Evolutionary conservation across 2,329 filamentous ascomycete genomes (phyloP), one percentile per base, ranked within the genome.

Genomic region (Ascosphaera pollenicola): DNA sequence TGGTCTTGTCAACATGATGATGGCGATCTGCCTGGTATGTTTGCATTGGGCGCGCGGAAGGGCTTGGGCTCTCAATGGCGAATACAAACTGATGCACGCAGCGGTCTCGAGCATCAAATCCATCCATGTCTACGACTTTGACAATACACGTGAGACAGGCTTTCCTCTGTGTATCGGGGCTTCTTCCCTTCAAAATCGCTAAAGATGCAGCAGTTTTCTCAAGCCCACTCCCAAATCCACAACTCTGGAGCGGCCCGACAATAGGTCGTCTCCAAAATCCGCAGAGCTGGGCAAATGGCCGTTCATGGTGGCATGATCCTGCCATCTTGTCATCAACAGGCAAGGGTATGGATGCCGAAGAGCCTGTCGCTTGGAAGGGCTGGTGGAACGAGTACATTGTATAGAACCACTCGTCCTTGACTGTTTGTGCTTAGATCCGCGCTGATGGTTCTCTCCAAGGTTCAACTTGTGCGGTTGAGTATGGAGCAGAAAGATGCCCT

Each of bases 351-450:
- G 81, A 82, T 39, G 71, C 70, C 41, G 89, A 95, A 58, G 85
- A 95, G 55, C 64, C 69, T 34, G 73, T 75, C 17, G 85, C 71
- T 8, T 98, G 87, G 87, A 64, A 79, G 41, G 84, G 84, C 28
- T 94, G 82, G 79, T 98, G 89, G 89, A 95, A 95, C 52, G 87
- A 95, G 53, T 74, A 78, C 49, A 76, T 98, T 47, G 72, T 68
- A 48, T 42, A 75, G 37, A 39, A 40, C 24, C 36, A 41, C 35
- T 17, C 15, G 15, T 16, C 19, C 39, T 32, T 38, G 24, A 30
- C 17, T 17, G 31, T 13, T 39, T 21, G 35, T 35, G 30, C 5
- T 18, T 18, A 13, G n/a, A 16, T 19, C 17, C 39, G 41, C 31
- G 31, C 35, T 48, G 16, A 43, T 52, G 53, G 44, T 54, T 45